phyloP scores from a whole-genome alignment of 768 basidiomycete genomes.

The Lentinula guzmanii region DNA sequence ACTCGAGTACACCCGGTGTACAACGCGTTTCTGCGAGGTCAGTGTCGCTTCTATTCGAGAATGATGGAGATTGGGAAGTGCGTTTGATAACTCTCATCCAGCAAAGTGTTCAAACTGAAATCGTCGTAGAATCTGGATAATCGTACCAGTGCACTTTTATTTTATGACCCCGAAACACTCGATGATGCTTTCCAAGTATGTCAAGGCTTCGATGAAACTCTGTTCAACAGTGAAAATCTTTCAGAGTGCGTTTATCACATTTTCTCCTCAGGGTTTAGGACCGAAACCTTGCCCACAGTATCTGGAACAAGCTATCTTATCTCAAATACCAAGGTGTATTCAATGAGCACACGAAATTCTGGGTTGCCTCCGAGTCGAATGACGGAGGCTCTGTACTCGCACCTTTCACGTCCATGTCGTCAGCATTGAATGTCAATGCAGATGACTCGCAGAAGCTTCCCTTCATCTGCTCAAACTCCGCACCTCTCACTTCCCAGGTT shows the following conservation, averaged over 20 bases:
- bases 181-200: constrained; percentile 9
- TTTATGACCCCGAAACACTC: constrained; percentile 8
- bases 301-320: not conserved
- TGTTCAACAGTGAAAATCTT: not conserved
- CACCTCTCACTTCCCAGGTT: constrained; percentile 11
- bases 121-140: constrained; percentile 7
- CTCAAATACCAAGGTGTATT: not conserved
- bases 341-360: not conserved
- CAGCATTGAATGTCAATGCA: not conserved
- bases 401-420: not conserved
- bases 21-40: not conserved
- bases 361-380: constrained; percentile 4
- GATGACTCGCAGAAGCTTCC: not conserved
- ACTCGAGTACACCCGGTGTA: not conserved
- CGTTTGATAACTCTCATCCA: not conserved
- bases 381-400: not conserved
- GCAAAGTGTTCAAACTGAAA: no score
- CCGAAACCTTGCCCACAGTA: not conserved
- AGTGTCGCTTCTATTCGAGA: constrained; percentile 13
- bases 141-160: constrained; percentile 12
- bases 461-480: constrained; percentile 14
- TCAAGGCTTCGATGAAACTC: constrained; percentile 9
- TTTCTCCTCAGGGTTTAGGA: not conserved
- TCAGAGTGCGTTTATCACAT: not conserved
- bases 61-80: constrained; percentile 15